phyloP scores from a whole-genome alignment of 805 yeast species.

The Wickerhamiella parazyma region DNA sequence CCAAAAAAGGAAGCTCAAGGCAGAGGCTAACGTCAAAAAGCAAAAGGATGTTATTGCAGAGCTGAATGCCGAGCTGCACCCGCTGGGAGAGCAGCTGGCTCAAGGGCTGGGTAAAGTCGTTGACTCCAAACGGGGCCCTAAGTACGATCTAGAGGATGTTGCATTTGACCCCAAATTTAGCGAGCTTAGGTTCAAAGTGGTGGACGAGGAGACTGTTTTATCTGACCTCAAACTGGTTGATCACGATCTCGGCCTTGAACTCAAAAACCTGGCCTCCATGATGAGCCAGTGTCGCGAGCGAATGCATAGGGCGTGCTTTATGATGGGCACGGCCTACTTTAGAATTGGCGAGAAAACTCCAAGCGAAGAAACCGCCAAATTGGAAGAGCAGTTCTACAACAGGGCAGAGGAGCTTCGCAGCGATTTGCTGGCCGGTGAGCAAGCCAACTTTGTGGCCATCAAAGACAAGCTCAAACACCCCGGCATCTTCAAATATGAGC shows the following conservation, averaged over 20 bases:
- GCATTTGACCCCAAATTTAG: background rate
- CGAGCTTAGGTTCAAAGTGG: background rate
- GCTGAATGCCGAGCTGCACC: background rate
- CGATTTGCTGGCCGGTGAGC: conserved; percentile 33
- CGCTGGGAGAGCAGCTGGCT: background rate
- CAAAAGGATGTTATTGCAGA: background rate
- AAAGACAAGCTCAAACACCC: conserved; percentile 10
- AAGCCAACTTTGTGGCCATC: conserved; percentile 20
- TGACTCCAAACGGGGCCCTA: background rate
- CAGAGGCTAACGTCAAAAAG: background rate
- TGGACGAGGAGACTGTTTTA: conserved; percentile 1
- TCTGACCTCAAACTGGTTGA: background rate
- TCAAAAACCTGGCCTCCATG: background rate
- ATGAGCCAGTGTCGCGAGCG: conserved; percentile 13
- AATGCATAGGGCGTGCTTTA: conserved; percentile 64
- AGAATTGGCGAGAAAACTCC: conserved; percentile 21
- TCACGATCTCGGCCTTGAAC: background rate
- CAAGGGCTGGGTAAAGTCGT: background rate
- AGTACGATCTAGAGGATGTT: background rate
- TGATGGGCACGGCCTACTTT: conserved; percentile 32
- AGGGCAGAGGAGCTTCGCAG: conserved; percentile 51
- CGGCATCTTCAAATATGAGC: conserved; percentile 1
- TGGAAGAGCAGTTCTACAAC: conserved; percentile 31
- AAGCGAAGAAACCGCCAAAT: conserved; percentile 14
- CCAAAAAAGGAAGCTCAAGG: background rate